phyloP scores from a whole-genome alignment of 2,329 filamentous ascomycete genomes.

The Exophiala viscosa region DNA sequence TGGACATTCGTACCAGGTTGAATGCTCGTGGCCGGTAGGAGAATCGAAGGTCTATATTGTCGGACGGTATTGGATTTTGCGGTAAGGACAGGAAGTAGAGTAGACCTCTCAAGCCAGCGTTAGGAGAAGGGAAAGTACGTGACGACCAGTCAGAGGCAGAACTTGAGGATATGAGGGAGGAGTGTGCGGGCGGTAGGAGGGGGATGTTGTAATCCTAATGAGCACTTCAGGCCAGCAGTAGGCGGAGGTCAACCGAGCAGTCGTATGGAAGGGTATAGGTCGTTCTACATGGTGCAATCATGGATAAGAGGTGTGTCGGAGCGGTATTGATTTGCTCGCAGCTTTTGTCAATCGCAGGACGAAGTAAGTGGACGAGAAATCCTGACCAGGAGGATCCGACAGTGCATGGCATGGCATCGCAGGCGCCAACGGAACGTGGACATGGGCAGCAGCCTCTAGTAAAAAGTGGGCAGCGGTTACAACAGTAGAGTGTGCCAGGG shows the following conservation, averaged over 20 bases:
- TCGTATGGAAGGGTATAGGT: constrained; percentile 2
- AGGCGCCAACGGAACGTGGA: no score
- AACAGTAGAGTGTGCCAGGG: no score
- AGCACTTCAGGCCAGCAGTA: constrained; percentile 21
- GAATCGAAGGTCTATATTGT: background rate
- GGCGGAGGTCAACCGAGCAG: constrained; percentile 9
- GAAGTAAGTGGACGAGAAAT: background rate
- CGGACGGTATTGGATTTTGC: constrained; percentile 4
- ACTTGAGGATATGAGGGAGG: constrained; percentile 15
- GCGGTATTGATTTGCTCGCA: background rate
- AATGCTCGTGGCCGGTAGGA: background rate
- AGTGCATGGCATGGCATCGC: no score
- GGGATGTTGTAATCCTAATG: constrained; percentile 7
- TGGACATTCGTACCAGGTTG: background rate
- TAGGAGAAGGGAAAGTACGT: constrained; percentile 7
- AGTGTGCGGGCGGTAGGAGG: constrained; percentile 3
- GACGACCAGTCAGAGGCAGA: constrained; percentile 19
- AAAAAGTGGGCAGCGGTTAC: no score
- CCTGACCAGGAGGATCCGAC: background rate
- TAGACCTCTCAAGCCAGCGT: constrained; percentile 12
- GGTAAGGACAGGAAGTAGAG: constrained; percentile 26
- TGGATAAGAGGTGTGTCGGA: background rate
- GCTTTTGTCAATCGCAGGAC: background rate
- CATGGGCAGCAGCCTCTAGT: no score
- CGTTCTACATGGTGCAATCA: constrained; percentile 15